Base-by-base conservation (phyloP, 2,329 filamentous ascomycete genomes). In the Macroventuria anomochaeta region DNA sequence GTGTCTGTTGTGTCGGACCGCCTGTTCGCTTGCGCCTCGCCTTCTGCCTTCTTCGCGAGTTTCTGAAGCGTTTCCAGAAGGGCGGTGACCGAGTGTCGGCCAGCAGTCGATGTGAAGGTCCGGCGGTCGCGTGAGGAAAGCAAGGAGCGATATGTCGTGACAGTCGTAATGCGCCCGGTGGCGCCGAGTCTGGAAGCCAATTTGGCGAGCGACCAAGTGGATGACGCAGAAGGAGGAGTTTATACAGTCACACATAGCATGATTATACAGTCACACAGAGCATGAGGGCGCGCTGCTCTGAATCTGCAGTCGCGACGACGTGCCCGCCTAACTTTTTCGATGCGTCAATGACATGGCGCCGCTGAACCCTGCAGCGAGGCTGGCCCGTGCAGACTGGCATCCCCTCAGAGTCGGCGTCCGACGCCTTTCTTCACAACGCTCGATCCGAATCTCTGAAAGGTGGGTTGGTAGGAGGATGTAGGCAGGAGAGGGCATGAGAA, bases 161-260 rank as follows among this genome's bases (percentile, higher is more conserved):
- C 43, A 25, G 61, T 70, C 64, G 68, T 68, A 34, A 66, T 55
- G 53, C 67, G 70, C 64, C 64, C 32, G 15, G 32, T 50, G 59
- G 64, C 62, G 49, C 39, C 57, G 25, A 62, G 18, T 46, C 34
- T 47, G 51, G 63, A 53, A 65, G 71, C 71, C 71, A 73, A 72
- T 66, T 49, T 68, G 69, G 49, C 61, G 53, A 47, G 25, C 29
- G 18, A 38, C 40, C 48, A 49, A 60, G 33, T 26, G 51, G 58
- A 40, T 46, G 54, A 51, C 49, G 43, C 46, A 34, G 15, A 43
- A 41, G 37, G 21, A 34, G 23, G 15, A 15, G 12, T 43, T 37
- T 57, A 42, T 31, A 50, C 41, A 57, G 29, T 53, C 40, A 49
- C 44, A 20, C 17, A 40, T n/a, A n/a, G n/a, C n/a, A n/a, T n/a